phyloP scores from a whole-genome alignment of 23 red algal genomes.

The Cyanidiococcus yangmingshanensis region DNA sequence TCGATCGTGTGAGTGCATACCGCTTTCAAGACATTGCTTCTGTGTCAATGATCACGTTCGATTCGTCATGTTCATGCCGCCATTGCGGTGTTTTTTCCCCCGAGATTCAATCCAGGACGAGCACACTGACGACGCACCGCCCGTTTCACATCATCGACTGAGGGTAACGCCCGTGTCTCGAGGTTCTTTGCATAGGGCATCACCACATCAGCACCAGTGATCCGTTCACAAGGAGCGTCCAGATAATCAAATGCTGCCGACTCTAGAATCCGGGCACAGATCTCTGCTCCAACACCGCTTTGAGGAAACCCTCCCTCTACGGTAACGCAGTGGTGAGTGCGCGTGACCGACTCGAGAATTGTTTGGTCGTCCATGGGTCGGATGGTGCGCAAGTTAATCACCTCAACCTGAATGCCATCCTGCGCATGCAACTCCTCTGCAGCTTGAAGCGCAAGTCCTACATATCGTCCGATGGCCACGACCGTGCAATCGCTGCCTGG shows the following conservation, averaged over 20 bases:
- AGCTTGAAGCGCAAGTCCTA: slow-evolving; percentile 60
- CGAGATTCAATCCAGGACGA: not conserved
- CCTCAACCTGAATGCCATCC: slow-evolving; percentile 69
- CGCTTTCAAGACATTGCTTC: too few species aligned
- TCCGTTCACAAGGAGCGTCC: slow-evolving; percentile 82
- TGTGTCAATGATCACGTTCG: too few species aligned
- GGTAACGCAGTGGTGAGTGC: slow-evolving; percentile 76
- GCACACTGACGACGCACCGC: not conserved
- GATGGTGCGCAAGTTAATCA: slow-evolving; percentile 92
- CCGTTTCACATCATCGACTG: slow-evolving; percentile 27
- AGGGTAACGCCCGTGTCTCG: slow-evolving; percentile 32
- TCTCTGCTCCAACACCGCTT: slow-evolving; percentile 86
- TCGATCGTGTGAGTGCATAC: too few species aligned
- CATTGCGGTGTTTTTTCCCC: too few species aligned
- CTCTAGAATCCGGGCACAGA: slow-evolving; percentile 80
- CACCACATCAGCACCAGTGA: slow-evolving; percentile 80
- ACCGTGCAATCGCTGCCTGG: slow-evolving; percentile 85
- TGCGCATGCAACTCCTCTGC: slow-evolving; percentile 59
- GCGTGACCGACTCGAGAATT: slow-evolving; percentile 81
- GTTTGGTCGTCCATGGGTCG: slow-evolving; percentile 78
- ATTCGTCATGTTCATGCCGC: too few species aligned
- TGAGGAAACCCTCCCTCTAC: slow-evolving; percentile 92
- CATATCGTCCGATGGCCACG: slow-evolving; percentile 48
- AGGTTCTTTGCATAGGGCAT: slow-evolving; percentile 95
- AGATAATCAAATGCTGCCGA: slow-evolving; percentile 87